Percentiles rank a stretch among this genome's conserved stretches.
phyloP scores from a whole-genome alignment of 805 yeast species.

The Phaffomyces opuntiae region DNA sequence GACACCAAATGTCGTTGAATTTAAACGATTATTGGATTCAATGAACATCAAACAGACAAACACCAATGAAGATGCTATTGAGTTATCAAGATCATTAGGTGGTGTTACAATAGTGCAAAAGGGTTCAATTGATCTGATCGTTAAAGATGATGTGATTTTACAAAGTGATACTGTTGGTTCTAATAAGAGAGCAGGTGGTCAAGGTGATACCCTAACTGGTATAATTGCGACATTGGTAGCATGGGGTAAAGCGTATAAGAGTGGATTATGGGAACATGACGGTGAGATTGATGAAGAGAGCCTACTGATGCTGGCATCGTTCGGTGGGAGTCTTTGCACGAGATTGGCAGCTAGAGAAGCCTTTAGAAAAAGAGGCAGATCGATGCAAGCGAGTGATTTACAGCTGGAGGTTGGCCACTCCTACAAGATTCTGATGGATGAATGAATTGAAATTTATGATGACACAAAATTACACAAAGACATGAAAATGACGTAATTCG shows the following conservation, averaged over 20 bases:
- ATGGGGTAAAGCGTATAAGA: slow-evolving; percentile 66
- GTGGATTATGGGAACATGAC: slow-evolving; percentile 49
- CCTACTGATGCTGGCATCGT: slow-evolving; percentile 48
- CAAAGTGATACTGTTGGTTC: slow-evolving; percentile 53
- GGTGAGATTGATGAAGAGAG: slow-evolving; percentile 25
- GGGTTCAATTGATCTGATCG: slow-evolving; percentile 63
- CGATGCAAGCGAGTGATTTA: slow-evolving; percentile 82
- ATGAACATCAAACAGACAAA: slow-evolving; percentile 26
- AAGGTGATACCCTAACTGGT: slow-evolving; percentile 91
- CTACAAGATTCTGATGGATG: slow-evolving; percentile 27
- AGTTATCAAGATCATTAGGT: slow-evolving; percentile 44
- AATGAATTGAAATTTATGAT: neutral
- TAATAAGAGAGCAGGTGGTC: slow-evolving; percentile 85
- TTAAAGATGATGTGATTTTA: slow-evolving; percentile 37
- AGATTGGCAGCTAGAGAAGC: slow-evolving; percentile 62
- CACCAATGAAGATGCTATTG: slow-evolving; percentile 23
- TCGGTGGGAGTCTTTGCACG: slow-evolving; percentile 64
- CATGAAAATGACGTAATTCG: too few relatives aligned
- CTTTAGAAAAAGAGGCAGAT: slow-evolving; percentile 55
- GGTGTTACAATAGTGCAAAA: slow-evolving; percentile 65
- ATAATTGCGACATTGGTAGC: slow-evolving; percentile 73
- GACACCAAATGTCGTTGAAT: slow-evolving; percentile 90
- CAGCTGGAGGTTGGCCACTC: slow-evolving; percentile 62
- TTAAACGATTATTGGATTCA: slow-evolving; percentile 55
- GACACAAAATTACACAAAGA: too few relatives aligned